Evolutionary conservation across 2,329 filamentous ascomycete species (phyloP).

Genomic region (Fusarium euwallaceae): DNA sequence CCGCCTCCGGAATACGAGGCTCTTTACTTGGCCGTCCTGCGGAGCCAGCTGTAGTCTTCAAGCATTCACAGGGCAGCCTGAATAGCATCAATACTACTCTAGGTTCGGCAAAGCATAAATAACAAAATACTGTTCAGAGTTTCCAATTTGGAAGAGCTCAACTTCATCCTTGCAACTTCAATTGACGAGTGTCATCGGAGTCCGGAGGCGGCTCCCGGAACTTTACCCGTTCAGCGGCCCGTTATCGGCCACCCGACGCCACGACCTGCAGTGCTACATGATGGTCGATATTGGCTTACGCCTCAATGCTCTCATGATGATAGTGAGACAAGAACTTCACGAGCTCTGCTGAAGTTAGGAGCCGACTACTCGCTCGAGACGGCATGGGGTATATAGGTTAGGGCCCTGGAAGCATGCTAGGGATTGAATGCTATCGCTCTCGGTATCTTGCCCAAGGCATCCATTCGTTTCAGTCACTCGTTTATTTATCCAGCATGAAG

Average conservation of each 20-base stretch:
- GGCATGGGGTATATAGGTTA: neutral
- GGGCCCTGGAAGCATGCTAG: neutral
- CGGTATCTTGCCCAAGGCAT: conserved; percentile 10
- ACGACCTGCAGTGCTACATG: neutral
- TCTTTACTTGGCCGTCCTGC: neutral
- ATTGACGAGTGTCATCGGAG: neutral
- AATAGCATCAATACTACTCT: too few relatives aligned
- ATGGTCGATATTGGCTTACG: neutral
- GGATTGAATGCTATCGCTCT: neutral
- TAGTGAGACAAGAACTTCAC: neutral
- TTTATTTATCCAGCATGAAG: conserved; percentile 34
- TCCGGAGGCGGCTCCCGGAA: neutral
- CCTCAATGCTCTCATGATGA: neutral
- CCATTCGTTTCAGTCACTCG: conserved; percentile 43
- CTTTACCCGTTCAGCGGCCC: neutral
- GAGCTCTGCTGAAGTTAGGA: too few relatives aligned
- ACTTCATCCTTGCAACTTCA: neutral
- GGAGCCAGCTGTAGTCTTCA: too few relatives aligned
- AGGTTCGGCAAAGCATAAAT: too few relatives aligned
- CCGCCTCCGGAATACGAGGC: neutral
- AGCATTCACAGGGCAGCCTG: too few relatives aligned
- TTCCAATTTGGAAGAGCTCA: neutral
- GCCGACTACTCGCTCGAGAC: neutral
- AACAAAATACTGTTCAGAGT: too few relatives aligned
- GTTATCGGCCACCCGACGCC: neutral